Base-by-base conservation (phyloP, 2,329 filamentous ascomycete species). In the Botryotinia narcissicola region DNA sequence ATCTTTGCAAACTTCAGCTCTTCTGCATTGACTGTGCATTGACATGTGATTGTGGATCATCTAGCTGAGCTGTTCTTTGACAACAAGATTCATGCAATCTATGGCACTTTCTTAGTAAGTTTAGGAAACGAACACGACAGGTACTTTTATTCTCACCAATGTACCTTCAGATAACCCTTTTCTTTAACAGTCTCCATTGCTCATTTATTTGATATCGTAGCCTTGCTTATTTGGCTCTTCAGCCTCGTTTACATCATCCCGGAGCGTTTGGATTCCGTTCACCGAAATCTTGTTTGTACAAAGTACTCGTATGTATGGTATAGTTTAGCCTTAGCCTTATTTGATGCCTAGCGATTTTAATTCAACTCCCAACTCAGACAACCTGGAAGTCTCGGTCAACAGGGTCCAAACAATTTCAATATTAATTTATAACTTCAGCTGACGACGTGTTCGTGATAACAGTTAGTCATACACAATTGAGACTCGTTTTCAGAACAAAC, bases 41-140 rank as follows among this genome's bases (percentile, higher is more conserved):
- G 35, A 69, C 63, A 73, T 73, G 63, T 69, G 71, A 73, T 12
- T 73, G 63, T 69, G 71, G 63, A 60, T 61, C 71, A 44, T 68
- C 54, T 63, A 63, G 44, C n/a, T 66, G 60, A 73, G 18, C 51
- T 69, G 54, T 69, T 48, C 25, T 69, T 48, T 60, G 32, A 62
- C 54, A 69, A 51, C 32, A 61, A 29, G 71, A 69, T 61, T 69
- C 71, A 46, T 59, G 48, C 70, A 57, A 57, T 57, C 51, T 57
- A 57, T 57, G 16, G 51, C n/a, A 67, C 51, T 20, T 51, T 54
- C 16, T 29, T 54, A n/a, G 63, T 18, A 54, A 54, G 35, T 42
- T 40, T 29, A 5, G 48, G 7, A 51, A 40, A 40, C 37, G 32
- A 64, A 40, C 32, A 71, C 42, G 25, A 54, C 35, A 22, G 25